Evolutionary conservation across 2,329 filamentous ascomycete species (phyloP).

Genomic region (Penicillium sp.): DNA sequence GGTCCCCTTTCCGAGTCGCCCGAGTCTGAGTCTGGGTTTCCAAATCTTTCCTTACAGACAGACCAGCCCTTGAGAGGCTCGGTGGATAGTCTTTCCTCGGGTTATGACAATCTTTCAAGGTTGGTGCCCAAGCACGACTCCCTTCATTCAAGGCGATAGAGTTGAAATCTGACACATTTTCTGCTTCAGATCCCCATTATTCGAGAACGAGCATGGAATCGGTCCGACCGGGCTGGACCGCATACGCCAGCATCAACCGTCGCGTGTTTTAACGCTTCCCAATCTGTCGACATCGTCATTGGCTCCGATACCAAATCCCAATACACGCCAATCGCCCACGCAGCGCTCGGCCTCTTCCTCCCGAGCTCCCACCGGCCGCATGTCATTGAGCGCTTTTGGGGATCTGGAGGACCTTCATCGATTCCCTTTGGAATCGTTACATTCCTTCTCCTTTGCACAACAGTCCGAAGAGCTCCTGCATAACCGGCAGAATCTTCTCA

Average conservation of each 20-base stretch:
- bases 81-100: conserved; percentile 67
- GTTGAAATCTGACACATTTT: conserved; percentile 9
- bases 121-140: conserved; percentile 44
- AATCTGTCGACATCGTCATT: conserved; percentile 63
- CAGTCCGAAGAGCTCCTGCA: conserved; percentile 91
- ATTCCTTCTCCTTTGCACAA: conserved; percentile 97
- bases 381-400: conserved; percentile 67
- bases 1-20: conserved; percentile 37
- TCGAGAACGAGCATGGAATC: conserved; percentile 85
- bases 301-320: conserved; percentile 56
- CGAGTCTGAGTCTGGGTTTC: conserved; percentile 37
- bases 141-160: not conserved
- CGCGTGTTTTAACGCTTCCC: conserved; percentile 64
- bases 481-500: conserved; percentile 87
- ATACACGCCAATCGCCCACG: conserved; percentile 68
- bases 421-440: conserved; percentile 92
- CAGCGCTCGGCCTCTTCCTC: conserved; percentile 62
- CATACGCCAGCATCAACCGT: conserved; percentile 80
- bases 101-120: conserved; percentile 73
- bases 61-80: conserved; percentile 69
- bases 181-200: conserved; percentile 67
- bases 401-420: conserved; percentile 80
- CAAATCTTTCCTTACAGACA: conserved; percentile 49
- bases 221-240: conserved; percentile 84
- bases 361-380: conserved; percentile 51